Conservation (phyloP, 2,329 filamentous ascomycete genomes). For the Apiospora rasikravindrae region DNA sequence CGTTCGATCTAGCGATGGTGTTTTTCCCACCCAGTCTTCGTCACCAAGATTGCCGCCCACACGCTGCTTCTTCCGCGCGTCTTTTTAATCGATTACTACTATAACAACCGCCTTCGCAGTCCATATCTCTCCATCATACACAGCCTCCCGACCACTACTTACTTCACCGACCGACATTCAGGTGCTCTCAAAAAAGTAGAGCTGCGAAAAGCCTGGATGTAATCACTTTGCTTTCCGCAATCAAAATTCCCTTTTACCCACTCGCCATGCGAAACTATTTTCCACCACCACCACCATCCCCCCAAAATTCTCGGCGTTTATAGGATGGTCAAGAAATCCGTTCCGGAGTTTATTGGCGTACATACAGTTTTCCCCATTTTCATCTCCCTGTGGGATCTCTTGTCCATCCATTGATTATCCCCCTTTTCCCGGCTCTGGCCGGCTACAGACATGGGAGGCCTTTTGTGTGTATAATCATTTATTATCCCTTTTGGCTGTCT, state of each 20-base stretch:
- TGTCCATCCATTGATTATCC: background rate
- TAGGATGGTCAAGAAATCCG: background rate
- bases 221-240: slow-evolving; percentile 13
- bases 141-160: background rate
- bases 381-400: slow-evolving; percentile 5
- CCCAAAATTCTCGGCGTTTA: slow-evolving; percentile 17
- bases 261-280: background rate
- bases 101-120: background rate
- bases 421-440: background rate
- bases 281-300: background rate
- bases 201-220: background rate
- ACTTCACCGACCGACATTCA: background rate
- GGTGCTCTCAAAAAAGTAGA: background rate
- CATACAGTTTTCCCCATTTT: slow-evolving; percentile 12
- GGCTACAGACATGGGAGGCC: background rate
- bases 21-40: background rate
- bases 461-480: slow-evolving; percentile 7
- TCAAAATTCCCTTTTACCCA: background rate
- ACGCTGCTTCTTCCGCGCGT: background rate
- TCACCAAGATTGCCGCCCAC: background rate
- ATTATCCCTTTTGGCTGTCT: slow-evolving; percentile 6
- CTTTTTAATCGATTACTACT: slow-evolving; percentile 6
- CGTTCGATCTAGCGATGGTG: slow-evolving; percentile 14
- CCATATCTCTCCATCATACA: background rate
- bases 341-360: slow-evolving; percentile 12